Conservation (phyloP, 805 yeast genomes). For the Candida xyloterini region DNA sequence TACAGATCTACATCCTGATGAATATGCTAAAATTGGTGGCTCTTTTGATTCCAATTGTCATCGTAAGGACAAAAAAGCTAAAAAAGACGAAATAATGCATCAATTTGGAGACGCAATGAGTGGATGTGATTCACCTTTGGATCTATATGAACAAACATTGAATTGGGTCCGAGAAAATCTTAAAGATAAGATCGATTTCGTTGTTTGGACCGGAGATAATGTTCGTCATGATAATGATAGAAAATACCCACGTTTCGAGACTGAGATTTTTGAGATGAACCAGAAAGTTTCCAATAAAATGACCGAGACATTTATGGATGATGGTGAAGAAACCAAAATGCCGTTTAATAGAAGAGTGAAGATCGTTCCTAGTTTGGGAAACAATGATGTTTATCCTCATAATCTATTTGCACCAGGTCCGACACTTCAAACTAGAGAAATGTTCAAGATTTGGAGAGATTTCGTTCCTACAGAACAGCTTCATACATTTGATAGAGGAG, state of each 20-base stretch:
- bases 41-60: conserved; percentile 57
- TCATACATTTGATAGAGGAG: conserved; percentile 71
- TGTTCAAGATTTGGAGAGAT: conserved; percentile 68
- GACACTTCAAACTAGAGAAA: conserved; percentile 78
- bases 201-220: conserved; percentile 90
- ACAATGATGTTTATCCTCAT: conserved; percentile 88
- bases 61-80: conserved; percentile 33
- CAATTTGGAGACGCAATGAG: conserved; percentile 69
- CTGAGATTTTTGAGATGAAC: conserved; percentile 68
- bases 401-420: conserved; percentile 85
- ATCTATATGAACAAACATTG: conserved; percentile 58
- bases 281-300: conserved; percentile 51
- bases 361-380: conserved; percentile 74
- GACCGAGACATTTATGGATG: conserved; percentile 50
- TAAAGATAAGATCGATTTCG: conserved; percentile 76
- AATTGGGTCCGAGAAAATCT: conserved; percentile 64
- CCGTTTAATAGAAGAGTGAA: conserved; percentile 33
- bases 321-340: conserved; percentile 31
- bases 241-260: conserved; percentile 67
- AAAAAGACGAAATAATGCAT: conserved; percentile 48
- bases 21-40: conserved; percentile 53
- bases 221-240: conserved; percentile 83
- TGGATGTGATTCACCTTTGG: conserved; percentile 77
- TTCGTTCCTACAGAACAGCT: conserved; percentile 76
- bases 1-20: conserved; percentile 87